Evolutionary conservation across 2,329 filamentous ascomycete species (phyloP), one percentile per base, ranked within the genome.

Genomic region (Emmonsia crescens): DNA sequence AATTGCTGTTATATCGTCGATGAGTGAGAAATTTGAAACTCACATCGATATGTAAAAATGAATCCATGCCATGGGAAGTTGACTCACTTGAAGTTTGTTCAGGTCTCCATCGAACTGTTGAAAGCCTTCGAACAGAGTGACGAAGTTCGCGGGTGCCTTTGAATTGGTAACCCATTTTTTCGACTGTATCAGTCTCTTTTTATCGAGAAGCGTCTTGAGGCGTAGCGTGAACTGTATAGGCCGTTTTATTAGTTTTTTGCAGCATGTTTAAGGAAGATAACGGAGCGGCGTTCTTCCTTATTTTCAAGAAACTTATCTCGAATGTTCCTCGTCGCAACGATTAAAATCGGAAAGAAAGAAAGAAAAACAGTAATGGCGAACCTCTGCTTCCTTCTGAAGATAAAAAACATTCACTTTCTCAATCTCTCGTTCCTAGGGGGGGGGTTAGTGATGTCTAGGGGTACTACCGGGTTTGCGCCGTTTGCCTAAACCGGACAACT

Each of bases 371-470:
- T 6, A 55, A 61, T 60, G 42, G 24, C 83, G 66, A 79, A 96
- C 91, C 85, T 99, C 94, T 59, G 91, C 92, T 77, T 99, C 94
- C 74, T 99, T 99, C 74, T 97, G 94, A 42, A 97, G 78, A 74
- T 99, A 99, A 76, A 96, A 96, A 16, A 86, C 90, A 76, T 99
- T 99, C 76, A 99, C 94, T 75, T 97, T 99, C 76, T 97, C 94
- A 61, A 99, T 84, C 76, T 99, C 94, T 69, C 94, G 87, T 82
- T 99, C 94, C 91, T 96, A 73, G 9, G 33, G 6, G 31, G 16
- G 40, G 9, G 6, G n/a, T 56, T 42, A 56, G 54, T 33, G 27
- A 33, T 24, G 10, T 2, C 2, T 10, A 51, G 19, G 48, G 24
- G 6, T 51, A 12, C 6, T 19, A 49, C 9, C 46, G 16, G 16